These are phyloP conservation scores for Calonectria leucothoes DNA, from an alignment of 2,329 filamentous ascomycete species.

Conservation along the genomic window DNA sequence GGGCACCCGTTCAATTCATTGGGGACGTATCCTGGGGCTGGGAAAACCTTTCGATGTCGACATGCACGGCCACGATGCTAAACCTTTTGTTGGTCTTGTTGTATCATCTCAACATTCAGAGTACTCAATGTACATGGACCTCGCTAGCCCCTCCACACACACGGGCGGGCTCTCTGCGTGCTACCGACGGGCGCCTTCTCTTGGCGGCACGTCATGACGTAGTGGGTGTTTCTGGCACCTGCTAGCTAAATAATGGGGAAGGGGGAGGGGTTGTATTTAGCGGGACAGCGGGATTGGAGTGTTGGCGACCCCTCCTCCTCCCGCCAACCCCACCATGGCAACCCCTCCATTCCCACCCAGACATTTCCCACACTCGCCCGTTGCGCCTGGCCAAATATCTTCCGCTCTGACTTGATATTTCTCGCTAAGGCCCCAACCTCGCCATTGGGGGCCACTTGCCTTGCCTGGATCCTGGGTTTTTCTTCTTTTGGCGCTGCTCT, in stretches of 20 bases:
- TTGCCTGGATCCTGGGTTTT: neutral
- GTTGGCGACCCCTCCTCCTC: neutral
- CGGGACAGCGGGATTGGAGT: slow-evolving; percentile 21
- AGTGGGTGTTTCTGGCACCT: neutral
- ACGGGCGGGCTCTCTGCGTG: neutral
- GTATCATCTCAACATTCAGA: neutral
- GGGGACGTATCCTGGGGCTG: neutral
- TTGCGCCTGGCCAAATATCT: slow-evolving; percentile 2
- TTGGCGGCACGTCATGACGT: slow-evolving; percentile 18
- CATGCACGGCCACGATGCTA: neutral
- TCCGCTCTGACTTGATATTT: neutral
- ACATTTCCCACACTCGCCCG: slow-evolving; percentile 18
- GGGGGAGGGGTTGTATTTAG: slow-evolving; percentile 4
- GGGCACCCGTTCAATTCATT: neutral
- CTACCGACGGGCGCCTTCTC: neutral
- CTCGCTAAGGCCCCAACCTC: neutral
- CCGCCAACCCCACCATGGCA: slow-evolving; percentile 16
- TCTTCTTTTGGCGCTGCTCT: neutral
- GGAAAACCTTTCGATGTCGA: neutral
- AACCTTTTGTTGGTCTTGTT: neutral
- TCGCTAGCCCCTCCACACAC: neutral
- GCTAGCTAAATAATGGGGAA: neutral
- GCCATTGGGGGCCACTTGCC: neutral
- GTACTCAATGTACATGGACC: neutral
- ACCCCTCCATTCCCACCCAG: slow-evolving; percentile 17